A percentile compares a stretch with the other conserved stretches of the same genome.
phyloP scores from a whole-genome alignment of 495 filamentous ascomycete species.

The Penicillium ochrochloron region DNA sequence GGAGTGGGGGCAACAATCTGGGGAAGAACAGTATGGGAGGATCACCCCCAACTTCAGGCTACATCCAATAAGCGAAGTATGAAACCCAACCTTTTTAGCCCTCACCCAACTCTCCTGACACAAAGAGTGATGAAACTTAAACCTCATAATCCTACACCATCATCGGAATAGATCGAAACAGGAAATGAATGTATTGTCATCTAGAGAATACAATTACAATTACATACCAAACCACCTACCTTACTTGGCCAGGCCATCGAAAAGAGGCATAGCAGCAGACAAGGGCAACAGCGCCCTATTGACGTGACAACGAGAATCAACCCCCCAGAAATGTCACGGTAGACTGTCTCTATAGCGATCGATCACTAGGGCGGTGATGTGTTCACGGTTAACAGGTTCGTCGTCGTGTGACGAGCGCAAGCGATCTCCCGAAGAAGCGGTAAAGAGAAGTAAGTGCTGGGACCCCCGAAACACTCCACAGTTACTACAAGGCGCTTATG shows the following conservation, averaged over 20 bases:
- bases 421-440: constrained; percentile 23
- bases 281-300: constrained; percentile 15
- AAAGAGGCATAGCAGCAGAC: constrained; percentile 6
- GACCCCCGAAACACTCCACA: constrained; percentile 2
- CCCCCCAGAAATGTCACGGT: constrained; percentile 3
- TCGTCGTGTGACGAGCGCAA: constrained; percentile 33
- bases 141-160: not conserved
- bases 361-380: constrained; percentile 27
- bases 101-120: constrained; percentile 1
- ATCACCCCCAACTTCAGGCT: not conserved
- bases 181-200: constrained; percentile 5
- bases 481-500: not conserved
- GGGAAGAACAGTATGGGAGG: constrained; percentile 7
- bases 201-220: constrained; percentile 19
- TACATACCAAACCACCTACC: constrained; percentile 5
- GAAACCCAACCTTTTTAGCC: not conserved
- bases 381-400: constrained; percentile 26
- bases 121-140: not conserved
- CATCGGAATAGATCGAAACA: not conserved
- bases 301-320: constrained; percentile 10
- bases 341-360: constrained; percentile 5
- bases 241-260: not conserved
- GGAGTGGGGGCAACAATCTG: constrained; percentile 8
- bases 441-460: constrained; percentile 16
- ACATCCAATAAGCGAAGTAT: not conserved